Evolutionary conservation across 1,139 yeast species (phyloP).

Genomic region (Hansenula lynferdii): DNA sequence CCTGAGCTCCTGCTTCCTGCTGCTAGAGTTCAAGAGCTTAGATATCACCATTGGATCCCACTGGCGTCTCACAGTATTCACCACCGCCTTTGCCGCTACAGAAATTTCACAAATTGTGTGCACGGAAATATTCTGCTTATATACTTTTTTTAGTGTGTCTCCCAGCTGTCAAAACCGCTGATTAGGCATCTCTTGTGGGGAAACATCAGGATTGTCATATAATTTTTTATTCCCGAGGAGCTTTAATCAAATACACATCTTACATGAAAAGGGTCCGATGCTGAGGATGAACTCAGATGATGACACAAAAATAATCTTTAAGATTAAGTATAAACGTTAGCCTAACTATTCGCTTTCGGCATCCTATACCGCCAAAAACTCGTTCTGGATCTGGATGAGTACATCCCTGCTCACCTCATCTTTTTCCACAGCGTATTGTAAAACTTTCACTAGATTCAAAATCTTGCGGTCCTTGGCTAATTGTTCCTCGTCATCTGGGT

Average conservation of each 20-base stretch:
- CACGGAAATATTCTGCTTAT: background rate
- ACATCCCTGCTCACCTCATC: conserved; percentile 1
- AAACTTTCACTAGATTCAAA: conserved; percentile 5
- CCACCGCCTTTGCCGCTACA: too few species aligned
- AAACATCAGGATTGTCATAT: background rate
- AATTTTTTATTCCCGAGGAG: background rate
- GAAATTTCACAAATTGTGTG: too few species aligned
- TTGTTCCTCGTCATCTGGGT: conserved; percentile 4
- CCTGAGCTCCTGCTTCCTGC: conserved; percentile 17
- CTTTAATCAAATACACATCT: too few species aligned
- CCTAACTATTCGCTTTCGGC: too few species aligned
- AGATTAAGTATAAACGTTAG: too few species aligned
- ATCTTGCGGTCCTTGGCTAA: conserved; percentile 7
- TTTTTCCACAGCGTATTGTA: conserved; percentile 3
- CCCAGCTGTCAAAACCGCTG: too few species aligned
- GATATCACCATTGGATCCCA: conserved; percentile 11
- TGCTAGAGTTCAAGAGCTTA: conserved; percentile 10
- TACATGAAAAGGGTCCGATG: too few species aligned
- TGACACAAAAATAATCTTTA: background rate
- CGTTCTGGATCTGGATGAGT: conserved; percentile 5
- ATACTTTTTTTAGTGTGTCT: too few species aligned
- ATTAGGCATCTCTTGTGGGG: background rate
- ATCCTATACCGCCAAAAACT: conserved; percentile 2
- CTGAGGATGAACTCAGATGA: too few species aligned
- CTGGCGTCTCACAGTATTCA: too few species aligned